Evolutionary conservation across 768 basidiomycete species (phyloP), one percentile per base, ranked within the genome.

Genomic region (Suillus plorans): DNA sequence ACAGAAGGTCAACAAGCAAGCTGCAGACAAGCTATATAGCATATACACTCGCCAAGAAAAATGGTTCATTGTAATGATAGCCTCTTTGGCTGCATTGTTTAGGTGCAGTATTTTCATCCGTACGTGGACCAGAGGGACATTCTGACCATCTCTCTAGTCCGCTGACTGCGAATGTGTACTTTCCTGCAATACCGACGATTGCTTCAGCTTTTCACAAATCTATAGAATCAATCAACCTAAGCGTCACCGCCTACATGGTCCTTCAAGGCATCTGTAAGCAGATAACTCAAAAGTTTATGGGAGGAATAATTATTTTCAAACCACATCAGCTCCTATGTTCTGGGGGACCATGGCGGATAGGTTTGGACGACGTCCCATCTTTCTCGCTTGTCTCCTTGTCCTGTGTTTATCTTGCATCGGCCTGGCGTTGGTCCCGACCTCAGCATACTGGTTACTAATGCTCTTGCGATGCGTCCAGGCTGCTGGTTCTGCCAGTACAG

Each of bases 381-480:
- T 87, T 70, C 77, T 89, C 44, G 79, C 75, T 3, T 93, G 91
- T 69, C 75, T 95, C 37, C 66, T 85, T 13, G 80, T 92, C 42
- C 81, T 93, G 42, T 78, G 86, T 10, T 62, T 85, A 9, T 85
- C 91, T 2, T 94, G 91, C 70, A 78, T 94, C 20, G 86, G 84
- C 2, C 73, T 87, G 22, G 86, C 86, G 4, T 71, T 85, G 22
- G 79, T 81, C 36, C 86, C 86, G 3, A 83, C 84, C 0, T 74
- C 77, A 5, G 89, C 82, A 4, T 95, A 91, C 72, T 94, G 91
- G 91, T 77, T 92, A 6, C 78, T 95, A 13, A 82, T 95, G 79
- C 68, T 95, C 18, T 81, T 95, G n/a, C 85, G 94, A 28, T 91
- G 89, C 65, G 44, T 94, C 3, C 93, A 95, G 79, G 88, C 90